Base-by-base conservation (phyloP, 2,329 filamentous ascomycete genomes). In the Aspergillus brasiliensis region DNA sequence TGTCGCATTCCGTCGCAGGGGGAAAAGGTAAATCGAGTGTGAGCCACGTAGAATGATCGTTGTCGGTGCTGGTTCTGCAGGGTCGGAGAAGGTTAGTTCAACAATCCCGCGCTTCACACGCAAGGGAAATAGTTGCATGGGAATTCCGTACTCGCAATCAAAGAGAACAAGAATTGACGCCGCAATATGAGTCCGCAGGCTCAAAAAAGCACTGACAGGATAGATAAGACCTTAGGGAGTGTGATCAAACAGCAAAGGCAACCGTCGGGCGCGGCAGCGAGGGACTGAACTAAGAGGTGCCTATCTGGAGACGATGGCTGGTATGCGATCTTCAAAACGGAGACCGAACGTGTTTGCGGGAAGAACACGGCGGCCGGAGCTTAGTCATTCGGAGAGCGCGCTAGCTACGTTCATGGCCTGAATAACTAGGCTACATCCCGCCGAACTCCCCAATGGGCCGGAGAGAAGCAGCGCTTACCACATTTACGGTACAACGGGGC, bases 281-380 rank as follows among this genome's bases (percentile, higher is more conserved):
- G 21, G 52, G 25, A 55, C 31, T 55, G 52, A 25, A 28, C 38
- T 46, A 17, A 17, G 46, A 49, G 28, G 25, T 17, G 52, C 38
- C 25, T 17, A 34, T 55, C n/a, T 25, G 17, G 11, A 44, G 40
- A 15, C 23, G 25, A n/a, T 28, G n/a, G 49, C 34, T 17, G 52
- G 8, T 46, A 46, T 38, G 42, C 52, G 40, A 55, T 44, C 52
- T 21, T 55, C 23, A 28, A 23, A 46, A 38, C 28, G 25, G 28
- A 27, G 40, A 28, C 19, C 37, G 52, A 42, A 34, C 38, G 40
- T 55, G 31, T 55, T 55, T 46, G 52, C 38, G 52, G 52, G 38
- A 55, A 46, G 25, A 55, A 44, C 52, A 46, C 38, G 28, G 52
- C 52, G 31, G 31, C 52, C 52, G 52, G 40, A 2, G 52, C 52